Evolutionary conservation across 495 filamentous ascomycete species (phyloP), one percentile per base, ranked within the genome.

Genomic region (Penicillium turbatum): DNA sequence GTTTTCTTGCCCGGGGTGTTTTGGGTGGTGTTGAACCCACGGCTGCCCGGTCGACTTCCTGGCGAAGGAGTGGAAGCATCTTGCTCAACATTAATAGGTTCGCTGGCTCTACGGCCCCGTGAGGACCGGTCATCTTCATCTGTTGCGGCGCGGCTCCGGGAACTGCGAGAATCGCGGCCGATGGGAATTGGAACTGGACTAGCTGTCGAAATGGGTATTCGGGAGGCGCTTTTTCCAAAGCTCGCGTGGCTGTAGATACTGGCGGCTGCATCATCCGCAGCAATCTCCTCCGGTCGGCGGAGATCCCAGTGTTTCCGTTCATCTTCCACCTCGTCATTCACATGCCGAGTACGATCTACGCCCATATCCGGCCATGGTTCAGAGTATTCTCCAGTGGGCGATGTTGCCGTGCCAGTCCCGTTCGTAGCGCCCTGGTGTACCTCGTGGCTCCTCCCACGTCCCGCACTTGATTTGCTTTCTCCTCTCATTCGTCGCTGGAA

Each of bases 141-240:
- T 12, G 64, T 67, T 13, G 64, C 54, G 0, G 72, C 74, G 37
- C 82, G 80, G 57, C 82, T 88, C 56, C 89, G 82, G 36, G 77
- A 71, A 35, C 84, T 71, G 12, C 84, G 84, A 15, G 80, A 83
- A 66, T 89, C 85, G 53, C 90, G 82, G 39, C 90, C 90, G 2
- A 88, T 82, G 43, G 48, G 5, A 10, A 92, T 82, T n/a, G 89
- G 89, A 24, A 83, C 78, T 1, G 87, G 86, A 60, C 88, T 95
- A 10, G 79, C 67, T 55, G 86, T 89, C 10, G 87, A 82, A 36
- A 97, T 76, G 0, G 93, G 93, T 57, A 98, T 97, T 21, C 88
- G 80, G 26, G 92, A 97, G 1, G 76, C 75, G 61, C 74, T 77
- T 56, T 77, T 77, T 15, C 75, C 68, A 8, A 75, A 56, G 32